A percentile compares a stretch with the other conserved stretches of the same genome.
phyloP scores from a whole-genome alignment of 192 early-diverging fungal genomes.

The Backusella psychrophila region DNA sequence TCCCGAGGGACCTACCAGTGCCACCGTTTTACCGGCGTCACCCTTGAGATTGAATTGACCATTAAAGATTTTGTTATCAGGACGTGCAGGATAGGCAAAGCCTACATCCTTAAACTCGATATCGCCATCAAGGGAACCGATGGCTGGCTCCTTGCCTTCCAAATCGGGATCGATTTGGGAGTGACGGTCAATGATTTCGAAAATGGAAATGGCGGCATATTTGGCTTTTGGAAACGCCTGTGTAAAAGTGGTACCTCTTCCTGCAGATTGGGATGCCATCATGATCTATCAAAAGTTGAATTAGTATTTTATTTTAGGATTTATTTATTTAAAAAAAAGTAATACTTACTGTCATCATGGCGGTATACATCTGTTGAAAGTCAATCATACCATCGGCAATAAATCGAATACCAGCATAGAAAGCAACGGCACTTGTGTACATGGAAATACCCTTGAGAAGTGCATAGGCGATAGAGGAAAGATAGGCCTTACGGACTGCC shows the following conservation, averaged over 20 bases:
- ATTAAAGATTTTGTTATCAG: slow-evolving; percentile 55
- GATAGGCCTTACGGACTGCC: slow-evolving; percentile 57
- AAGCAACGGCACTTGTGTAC: slow-evolving; percentile 71
- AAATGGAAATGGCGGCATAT: slow-evolving; percentile 69
- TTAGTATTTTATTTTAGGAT: too few relatives aligned
- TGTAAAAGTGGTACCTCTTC: slow-evolving; percentile 64
- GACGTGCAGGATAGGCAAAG: slow-evolving; percentile 69
- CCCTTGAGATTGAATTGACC: slow-evolving; percentile 52
- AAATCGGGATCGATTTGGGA: slow-evolving; percentile 62
- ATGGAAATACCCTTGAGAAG: slow-evolving; percentile 67
- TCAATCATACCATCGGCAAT: slow-evolving; percentile 5
- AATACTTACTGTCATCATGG: slow-evolving; percentile 31
- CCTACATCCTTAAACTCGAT: slow-evolving; percentile 51
- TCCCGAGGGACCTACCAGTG: slow-evolving; percentile 85
- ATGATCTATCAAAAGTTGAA: slow-evolving; percentile 8
- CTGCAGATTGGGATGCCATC: slow-evolving; percentile 61
- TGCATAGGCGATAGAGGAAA: slow-evolving; percentile 62
- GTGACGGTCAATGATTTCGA: slow-evolving; percentile 66
- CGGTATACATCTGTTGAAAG: slow-evolving; percentile 20
- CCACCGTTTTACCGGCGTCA: slow-evolving; percentile 66
- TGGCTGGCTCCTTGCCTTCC: slow-evolving; percentile 49
- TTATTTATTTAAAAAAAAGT: not conserved
- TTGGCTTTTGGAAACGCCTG: slow-evolving; percentile 78
- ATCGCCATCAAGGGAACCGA: slow-evolving; percentile 39
- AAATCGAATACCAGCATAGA: slow-evolving; percentile 60